Evolutionary conservation across 768 basidiomycete species (phyloP).

Genomic region (Exidia glandulosa): DNA sequence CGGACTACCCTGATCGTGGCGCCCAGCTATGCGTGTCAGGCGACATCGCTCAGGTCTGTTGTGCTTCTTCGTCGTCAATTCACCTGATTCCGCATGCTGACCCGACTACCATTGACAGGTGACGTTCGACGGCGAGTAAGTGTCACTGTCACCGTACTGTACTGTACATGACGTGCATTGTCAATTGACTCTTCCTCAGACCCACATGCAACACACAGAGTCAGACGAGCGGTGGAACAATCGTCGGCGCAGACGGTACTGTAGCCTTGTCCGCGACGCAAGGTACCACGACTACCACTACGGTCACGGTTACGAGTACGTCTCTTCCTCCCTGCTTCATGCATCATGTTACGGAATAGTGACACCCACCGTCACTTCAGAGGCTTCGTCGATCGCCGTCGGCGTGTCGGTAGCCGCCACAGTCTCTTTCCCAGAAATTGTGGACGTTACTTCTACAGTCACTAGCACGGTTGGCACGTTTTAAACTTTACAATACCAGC

Average conservation of each 20-base stretch:
- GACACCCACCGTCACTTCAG: not conserved
- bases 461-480: not conserved
- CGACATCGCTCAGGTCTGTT: not conserved
- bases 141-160: not conserved
- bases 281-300: not conserved
- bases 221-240: not conserved
- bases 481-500: not conserved
- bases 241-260: not conserved
- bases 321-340: not conserved
- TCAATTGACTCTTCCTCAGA: not conserved
- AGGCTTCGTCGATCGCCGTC: not conserved
- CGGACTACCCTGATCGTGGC: not conserved
- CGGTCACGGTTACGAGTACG: not conserved
- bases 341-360: not conserved
- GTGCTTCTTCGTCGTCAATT: not conserved
- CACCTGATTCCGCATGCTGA: not conserved
- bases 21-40: not conserved
- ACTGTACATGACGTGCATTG: not conserved
- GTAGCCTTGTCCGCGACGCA: not conserved
- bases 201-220: not conserved
- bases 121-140: not conserved
- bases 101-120: not conserved
- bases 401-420: not conserved
- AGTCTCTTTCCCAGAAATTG: not conserved
- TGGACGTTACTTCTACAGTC: not conserved